Evolutionary conservation across 148 eudicot genomes (phyloP), one percentile per base, ranked within the genome.

Genomic region (Silene latifolia): DNA sequence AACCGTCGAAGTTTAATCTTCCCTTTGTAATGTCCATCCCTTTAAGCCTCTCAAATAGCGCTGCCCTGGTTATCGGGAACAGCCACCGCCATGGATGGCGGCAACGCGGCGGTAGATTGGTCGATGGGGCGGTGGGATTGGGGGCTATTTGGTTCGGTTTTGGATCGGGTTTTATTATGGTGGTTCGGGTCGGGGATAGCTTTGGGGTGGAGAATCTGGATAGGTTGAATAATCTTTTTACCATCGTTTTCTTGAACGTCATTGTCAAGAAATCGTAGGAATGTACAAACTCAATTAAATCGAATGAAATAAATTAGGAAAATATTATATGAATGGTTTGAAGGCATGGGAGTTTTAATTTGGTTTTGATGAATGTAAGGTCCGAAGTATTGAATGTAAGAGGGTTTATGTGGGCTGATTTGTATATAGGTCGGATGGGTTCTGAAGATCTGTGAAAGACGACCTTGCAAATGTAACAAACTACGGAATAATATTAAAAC

Each of bases 231-330:
- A 15, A 35, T 17, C 47, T 58, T 7, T 58, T 89, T 2, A 86
- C 82, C 23, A 93, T 56, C 17, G 83, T 83, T 80, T 77, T 85
- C 73, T 74, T 88, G 71, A 88, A 89, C 82, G 93, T 91, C 96
- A 90, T 92, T 82, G 77, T 44, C 32, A 29, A 1, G 51, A 8
- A 29, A 5, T 12, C 12, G 51, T 47, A 8, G 8, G 32, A 29
- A 1, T 29, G 2, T 29, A 29, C 32, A 47, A 8, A 12, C 8
- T 47, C 6, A 47, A 47, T 47, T 12, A 1, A 47, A 47, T 8
- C 10, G 8, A 47, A 47, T 47, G 51, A 29, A 29, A 29, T 29
- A 29, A 29, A 29, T 1, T 29, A 29, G 32, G 32, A 29, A 29
- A 29, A 4, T 29, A 29, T n/a, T 1, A 29, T 29, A 29, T 29